Evolutionary conservation across 139 green algal genomes (phyloP), one percentile per base, ranked within the genome.

Genomic region (Chlorella sp.): DNA sequence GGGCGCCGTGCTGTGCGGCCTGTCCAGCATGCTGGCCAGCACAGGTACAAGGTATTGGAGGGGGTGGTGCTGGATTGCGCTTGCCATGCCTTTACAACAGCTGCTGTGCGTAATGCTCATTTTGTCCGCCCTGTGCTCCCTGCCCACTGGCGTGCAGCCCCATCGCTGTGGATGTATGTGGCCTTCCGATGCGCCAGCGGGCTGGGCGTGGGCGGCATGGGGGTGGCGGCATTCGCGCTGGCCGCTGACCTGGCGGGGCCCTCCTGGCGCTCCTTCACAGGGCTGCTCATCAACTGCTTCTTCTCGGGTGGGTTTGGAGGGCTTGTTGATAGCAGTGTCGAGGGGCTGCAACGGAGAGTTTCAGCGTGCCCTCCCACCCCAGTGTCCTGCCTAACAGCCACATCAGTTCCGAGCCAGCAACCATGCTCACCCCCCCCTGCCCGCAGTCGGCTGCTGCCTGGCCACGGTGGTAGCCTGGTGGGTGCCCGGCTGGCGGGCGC

Each of bases 221-320:
- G 80, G 16, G 73, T 92, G 32, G 86, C 85, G 0, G 84, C 82
- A 1, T 94, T 91, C 76, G 82, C 92, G 40, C 68, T 95, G 64
- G 87, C 89, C 41, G 88, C 82, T 2, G 92, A 95, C 78, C 62
- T 86, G 28, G 58, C 93, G 11, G 93, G 93, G 2, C 88, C 91
- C 28, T 67, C 38, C 40, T 95, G 89, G 88, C 84, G 90, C 3
- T 86, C 88, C 8, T 60, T 76, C 32, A 84, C 84, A 13, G 88
- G 86, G 32, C 72, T 93, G 11, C 48, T 87, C 6, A 62, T 89
- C 19, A 84, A 89, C 17, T 51, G 68, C 80, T 84, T 84, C 67
- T 76, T 84, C 34, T 84, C 65, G 38, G 78, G 60, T 82, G 38
- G 20, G 73, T 11, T 38, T 38, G 40, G 40, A 30, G 26, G 44